phyloP scores from a whole-genome alignment of 2,329 filamentous ascomycete genomes.

The Curvularia sp. region DNA sequence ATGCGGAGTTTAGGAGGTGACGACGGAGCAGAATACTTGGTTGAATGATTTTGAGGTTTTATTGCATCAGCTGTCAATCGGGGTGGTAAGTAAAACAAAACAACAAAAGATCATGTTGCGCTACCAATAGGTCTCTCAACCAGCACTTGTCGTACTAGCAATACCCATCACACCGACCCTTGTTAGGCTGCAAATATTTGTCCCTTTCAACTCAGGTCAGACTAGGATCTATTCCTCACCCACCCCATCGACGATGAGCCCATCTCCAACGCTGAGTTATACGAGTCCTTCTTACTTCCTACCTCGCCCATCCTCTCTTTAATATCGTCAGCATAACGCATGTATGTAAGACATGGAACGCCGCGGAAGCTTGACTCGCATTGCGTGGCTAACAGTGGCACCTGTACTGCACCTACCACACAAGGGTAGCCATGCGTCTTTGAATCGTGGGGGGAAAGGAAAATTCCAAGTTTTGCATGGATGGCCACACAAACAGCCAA shows the following conservation, averaged over 20 bases:
- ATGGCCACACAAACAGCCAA: background rate
- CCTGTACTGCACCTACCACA: background rate
- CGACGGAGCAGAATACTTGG: background rate
- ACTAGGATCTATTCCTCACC: background rate
- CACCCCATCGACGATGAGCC: background rate
- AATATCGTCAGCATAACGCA: conserved; percentile 6
- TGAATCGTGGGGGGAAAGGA: too few relatives aligned
- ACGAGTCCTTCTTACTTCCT: background rate
- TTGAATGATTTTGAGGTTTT: background rate
- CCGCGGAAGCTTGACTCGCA: conserved; percentile 7
- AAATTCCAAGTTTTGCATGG: conserved; percentile 5
- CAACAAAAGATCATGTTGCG: background rate
- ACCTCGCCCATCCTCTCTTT: background rate
- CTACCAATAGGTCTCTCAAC: too few relatives aligned
- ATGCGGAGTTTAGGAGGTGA: conserved; percentile 29
- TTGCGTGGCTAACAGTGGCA: background rate
- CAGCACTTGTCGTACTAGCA: background rate
- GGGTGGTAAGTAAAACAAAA: background rate
- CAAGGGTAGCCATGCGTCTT: background rate
- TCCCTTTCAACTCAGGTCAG: background rate
- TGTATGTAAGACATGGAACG: background rate
- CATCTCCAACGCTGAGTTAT: too few relatives aligned
- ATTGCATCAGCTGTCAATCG: background rate
- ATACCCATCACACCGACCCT: background rate
- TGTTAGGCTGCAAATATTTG: background rate